phyloP scores from a whole-genome alignment of 1,284 basidiomycete genomes.

The Leccinum solheimii region DNA sequence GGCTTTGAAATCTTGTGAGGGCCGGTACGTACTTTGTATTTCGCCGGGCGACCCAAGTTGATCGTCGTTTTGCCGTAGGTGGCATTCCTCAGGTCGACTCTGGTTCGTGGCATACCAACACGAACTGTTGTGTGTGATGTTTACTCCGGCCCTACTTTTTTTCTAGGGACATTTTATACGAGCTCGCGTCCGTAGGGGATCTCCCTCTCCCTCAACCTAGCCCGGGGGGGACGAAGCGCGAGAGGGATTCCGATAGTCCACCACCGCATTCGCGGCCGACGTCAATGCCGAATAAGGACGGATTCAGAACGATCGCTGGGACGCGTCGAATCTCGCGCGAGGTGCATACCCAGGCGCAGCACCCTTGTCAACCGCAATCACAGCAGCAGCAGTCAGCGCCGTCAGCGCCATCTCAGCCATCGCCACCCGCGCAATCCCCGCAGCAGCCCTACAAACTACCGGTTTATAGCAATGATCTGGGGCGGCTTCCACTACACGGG shows the following conservation, averaged over 20 bases:
- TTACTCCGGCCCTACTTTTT: neutral
- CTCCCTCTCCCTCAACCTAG: constrained; percentile 58
- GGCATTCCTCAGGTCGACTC: constrained; percentile 32
- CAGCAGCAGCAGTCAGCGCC: neutral
- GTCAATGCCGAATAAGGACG: constrained; percentile 9
- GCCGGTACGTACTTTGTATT: constrained; percentile 24
- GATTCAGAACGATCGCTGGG: constrained; percentile 35
- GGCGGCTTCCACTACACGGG: constrained; percentile 52
- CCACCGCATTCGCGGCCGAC: constrained; percentile 2
- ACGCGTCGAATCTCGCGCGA: constrained; percentile 35
- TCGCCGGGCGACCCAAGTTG: neutral
- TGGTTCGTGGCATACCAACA: constrained; percentile 22
- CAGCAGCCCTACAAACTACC: constrained; percentile 40
- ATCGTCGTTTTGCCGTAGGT: constrained; percentile 15
- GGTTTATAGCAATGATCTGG: constrained; percentile 61
- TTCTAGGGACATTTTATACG: constrained; percentile 64
- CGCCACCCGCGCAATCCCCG: neutral
- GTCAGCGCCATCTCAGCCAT: neutral
- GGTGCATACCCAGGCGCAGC: constrained; percentile 13
- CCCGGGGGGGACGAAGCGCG: constrained; percentile 56
- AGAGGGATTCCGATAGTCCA: constrained; percentile 53
- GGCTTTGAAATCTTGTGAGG: constrained; percentile 42
- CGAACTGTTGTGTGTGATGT: neutral
- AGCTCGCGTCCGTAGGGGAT: constrained; percentile 66
- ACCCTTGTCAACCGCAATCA: constrained; percentile 8